These are phyloP conservation scores for Linderina pennispora DNA, from an alignment of 192 early-diverging fungal species.

Conservation along the genomic window DNA sequence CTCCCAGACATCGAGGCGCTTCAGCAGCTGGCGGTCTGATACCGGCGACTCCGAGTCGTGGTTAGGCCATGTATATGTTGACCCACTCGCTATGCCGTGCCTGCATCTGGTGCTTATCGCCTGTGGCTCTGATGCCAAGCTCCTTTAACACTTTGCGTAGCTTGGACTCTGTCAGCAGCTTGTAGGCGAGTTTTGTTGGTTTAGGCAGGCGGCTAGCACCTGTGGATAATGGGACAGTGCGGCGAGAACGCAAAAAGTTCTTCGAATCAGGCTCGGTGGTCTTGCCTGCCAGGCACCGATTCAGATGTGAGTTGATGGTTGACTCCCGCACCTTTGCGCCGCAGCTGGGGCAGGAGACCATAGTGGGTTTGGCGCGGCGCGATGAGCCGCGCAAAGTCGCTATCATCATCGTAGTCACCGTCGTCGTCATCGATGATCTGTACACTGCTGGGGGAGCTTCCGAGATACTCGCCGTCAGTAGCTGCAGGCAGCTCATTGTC, in stretches of 20 bases:
- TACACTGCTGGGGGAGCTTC: neutral
- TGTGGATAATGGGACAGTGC: no score
- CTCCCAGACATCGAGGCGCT: constrained; percentile 29
- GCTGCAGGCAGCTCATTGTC: constrained; percentile 7
- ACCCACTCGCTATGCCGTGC: constrained; percentile 45
- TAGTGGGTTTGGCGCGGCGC: no score
- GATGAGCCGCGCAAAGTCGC: constrained; percentile 36
- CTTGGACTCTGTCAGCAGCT: constrained; percentile 39
- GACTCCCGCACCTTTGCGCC: constrained; percentile 11
- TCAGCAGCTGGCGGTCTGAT: constrained; percentile 22
- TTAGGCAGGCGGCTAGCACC: no score
- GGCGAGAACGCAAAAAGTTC: no score
- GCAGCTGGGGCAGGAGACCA: constrained; percentile 44
- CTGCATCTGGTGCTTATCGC: constrained; percentile 44
- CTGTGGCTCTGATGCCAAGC: constrained; percentile 38
- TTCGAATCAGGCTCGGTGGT: neutral
- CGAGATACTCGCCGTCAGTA: constrained; percentile 5
- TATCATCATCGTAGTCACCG: constrained; percentile 24
- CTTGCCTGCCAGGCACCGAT: constrained; percentile 28
- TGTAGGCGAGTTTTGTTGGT: constrained; percentile 48
- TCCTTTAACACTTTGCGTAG: constrained; percentile 41
- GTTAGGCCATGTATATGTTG: constrained; percentile 48
- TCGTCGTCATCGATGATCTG: no score
- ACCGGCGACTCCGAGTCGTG: constrained; percentile 30
- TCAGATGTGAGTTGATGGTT: constrained; percentile 43